Conservation (phyloP, 768 basidiomycete genomes). For the Epithele typhae region DNA sequence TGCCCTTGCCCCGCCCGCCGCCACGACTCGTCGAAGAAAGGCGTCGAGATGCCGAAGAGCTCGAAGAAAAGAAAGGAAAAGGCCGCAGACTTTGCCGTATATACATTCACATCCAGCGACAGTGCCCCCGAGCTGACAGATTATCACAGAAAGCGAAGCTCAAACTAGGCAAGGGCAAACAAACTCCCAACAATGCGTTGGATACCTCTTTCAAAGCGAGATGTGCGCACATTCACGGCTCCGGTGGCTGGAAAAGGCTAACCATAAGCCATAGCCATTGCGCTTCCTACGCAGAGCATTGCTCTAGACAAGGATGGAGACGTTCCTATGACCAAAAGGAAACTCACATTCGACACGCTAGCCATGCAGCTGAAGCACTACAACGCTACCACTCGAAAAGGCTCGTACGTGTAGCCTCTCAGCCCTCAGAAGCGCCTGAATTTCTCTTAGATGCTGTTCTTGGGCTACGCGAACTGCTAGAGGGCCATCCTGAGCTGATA, state of each 20-base stretch:
- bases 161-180: slow-evolving; percentile 95
- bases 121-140: too few relatives aligned
- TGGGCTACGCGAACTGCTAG: slow-evolving; percentile 70
- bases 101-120: too few relatives aligned
- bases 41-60: slow-evolving; percentile 69
- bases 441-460: slow-evolving; percentile 57
- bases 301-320: slow-evolving; percentile 46
- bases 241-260: neutral
- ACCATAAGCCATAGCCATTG: slow-evolving; percentile 59
- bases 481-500: slow-evolving; percentile 53
- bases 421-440: too few relatives aligned
- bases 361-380: slow-evolving; percentile 81
- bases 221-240: slow-evolving; percentile 46
- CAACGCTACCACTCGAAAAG: slow-evolving; percentile 70
- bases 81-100: slow-evolving; percentile 80
- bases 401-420: slow-evolving; percentile 27
- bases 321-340: slow-evolving; percentile 71
- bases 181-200: slow-evolving; percentile 74
- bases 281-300: slow-evolving; percentile 83
- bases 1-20: neutral
- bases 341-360: slow-evolving; percentile 73
- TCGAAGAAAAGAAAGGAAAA: slow-evolving; percentile 85
- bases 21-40: too few relatives aligned
- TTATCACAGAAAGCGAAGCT: slow-evolving; percentile 82
- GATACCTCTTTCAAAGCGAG: slow-evolving; percentile 96